Percentiles rank a stretch among this genome's conserved stretches.
Evolutionary conservation across 108 stramenopile genomes (phyloP).

Genomic region (Skeletonema costatum): DNA sequence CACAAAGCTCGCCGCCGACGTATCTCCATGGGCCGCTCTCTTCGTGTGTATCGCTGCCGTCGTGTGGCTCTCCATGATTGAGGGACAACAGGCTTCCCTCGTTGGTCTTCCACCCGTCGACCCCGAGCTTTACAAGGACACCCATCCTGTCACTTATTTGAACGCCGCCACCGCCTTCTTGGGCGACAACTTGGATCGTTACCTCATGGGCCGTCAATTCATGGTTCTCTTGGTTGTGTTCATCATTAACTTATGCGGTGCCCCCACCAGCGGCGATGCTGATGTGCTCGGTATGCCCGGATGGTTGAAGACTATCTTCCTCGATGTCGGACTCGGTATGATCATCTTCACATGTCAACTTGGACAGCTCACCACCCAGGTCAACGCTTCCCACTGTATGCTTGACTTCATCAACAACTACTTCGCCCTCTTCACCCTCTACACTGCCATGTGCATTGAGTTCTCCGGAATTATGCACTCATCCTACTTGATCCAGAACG

Average conservation of each 20-base stretch:
- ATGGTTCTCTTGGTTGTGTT: constrained; percentile 84
- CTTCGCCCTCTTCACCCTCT: constrained; percentile 71
- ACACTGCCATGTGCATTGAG: constrained; percentile 61
- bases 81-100: constrained; percentile 75
- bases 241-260: constrained; percentile 67
- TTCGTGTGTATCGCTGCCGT: constrained; percentile 50
- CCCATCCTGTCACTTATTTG: constrained; percentile 69
- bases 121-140: constrained; percentile 70
- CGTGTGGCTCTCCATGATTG: constrained; percentile 74
- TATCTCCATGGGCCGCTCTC: constrained; percentile 55
- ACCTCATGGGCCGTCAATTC: constrained; percentile 89
- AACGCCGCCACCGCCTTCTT: constrained; percentile 59
- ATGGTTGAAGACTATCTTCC: constrained; percentile 62
- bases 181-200: constrained; percentile 88
- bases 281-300: constrained; percentile 66
- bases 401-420: constrained; percentile 88
- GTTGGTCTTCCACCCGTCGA: constrained; percentile 63
- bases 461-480: constrained; percentile 69
- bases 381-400: constrained; percentile 83
- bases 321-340: constrained; percentile 79
- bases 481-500: constrained; percentile 59
- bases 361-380: constrained; percentile 83
- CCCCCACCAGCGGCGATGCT: constrained; percentile 53
- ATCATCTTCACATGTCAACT: constrained; percentile 69
- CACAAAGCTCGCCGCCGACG: constrained; percentile 60